Evolutionary conservation across 2,329 filamentous ascomycete genomes (phyloP), one percentile per base, ranked within the genome.

Genomic region (Apiospora koreana): DNA sequence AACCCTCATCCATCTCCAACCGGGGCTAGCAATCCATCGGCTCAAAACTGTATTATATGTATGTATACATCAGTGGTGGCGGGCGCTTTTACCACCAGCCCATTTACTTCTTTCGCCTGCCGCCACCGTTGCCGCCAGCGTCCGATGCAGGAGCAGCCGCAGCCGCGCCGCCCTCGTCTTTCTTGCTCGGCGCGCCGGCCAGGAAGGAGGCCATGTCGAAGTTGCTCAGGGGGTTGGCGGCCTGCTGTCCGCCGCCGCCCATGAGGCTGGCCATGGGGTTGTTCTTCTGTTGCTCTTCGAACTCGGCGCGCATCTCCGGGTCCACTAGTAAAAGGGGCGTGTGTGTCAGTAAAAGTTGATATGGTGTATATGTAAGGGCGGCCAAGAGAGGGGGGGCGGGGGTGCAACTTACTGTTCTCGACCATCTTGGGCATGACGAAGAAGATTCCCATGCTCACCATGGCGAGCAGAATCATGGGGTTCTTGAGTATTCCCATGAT

Each of bases 401-500:
- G n/a, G n/a, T n/a, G n/a, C n/a, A n/a, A 88, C 94, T 73, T 89
- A 98, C 95, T 97, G 80, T 96, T 98, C 68, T 98, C 95, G 84
- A 98, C 91, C 69, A 99, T 82, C 81, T 98, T 96, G 18, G 96
- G 96, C 93, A 98, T 94, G 74, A 95, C 95, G 76, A 98, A 87
- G 73, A 97, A 94, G 74, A 98, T 85, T 6, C 84, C 91, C 85
- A 98, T 89, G 72, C 92, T 94, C 48, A 96, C 90, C 43, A 97
- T 82, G 5, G 92, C 94, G 85, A 99, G 92, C 72, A 99, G 87
- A 73, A 98, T 98, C 94, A 98, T 98, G 3, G 96, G 96, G 79
- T 94, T 97, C 85, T 96, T 96, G 76, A 98, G 86, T 69, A 98
- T 91, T 71, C 88, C 89, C 70, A 98, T 78, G n/a, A 95, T 86